Evolutionary conservation across 1,284 basidiomycete species (phyloP), one percentile per base, ranked within the genome.

Genomic region (Melampsora abietis-canadensis): DNA sequence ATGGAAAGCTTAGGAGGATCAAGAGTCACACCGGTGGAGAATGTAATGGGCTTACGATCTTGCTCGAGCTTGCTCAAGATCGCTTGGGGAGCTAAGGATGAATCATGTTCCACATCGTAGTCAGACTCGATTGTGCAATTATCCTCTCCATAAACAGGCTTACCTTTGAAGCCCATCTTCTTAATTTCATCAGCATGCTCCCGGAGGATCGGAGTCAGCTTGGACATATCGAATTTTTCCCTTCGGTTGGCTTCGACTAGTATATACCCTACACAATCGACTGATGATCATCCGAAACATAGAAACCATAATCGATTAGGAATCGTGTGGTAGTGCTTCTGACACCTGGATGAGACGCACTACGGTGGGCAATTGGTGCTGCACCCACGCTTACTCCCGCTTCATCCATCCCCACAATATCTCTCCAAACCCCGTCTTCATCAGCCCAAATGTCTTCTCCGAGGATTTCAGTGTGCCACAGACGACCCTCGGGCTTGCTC

Each of bases 191-290:
- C 78, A 1, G 81, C 80, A 76, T 85, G 84, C 81, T 84, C 69
- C 77, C 83, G 70, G 27, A 85, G 80, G 10, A 83, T 72, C 0
- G 84, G 82, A 17, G 82, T 80, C 1, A 83, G 78, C 0, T 76
- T 74, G 1, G 78, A 77, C 0, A 82, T 81, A 48, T 84, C 80
- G 27, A 84, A 78, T 0, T 83, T 81, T 24, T 81, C 77, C 2
- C 83, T 80, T 0, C 82, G 82, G 19, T 81, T 82, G 7, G 85
- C 82, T 80, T 94, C 92, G 69, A 86, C 85, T 76, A 95, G 86
- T 46, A 92, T 84, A 80, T 90, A 95, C 17, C 92, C 93, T 60
- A 94, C 82, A 77, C 90, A 92, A 1, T 90, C 88, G 77, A 91
- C 92, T 93, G 78, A 86, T 24, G 37, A 31, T 8, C 8, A 19